Conservation (phyloP, 106 monocot species). For the Dendrobium huoshanense region DNA sequence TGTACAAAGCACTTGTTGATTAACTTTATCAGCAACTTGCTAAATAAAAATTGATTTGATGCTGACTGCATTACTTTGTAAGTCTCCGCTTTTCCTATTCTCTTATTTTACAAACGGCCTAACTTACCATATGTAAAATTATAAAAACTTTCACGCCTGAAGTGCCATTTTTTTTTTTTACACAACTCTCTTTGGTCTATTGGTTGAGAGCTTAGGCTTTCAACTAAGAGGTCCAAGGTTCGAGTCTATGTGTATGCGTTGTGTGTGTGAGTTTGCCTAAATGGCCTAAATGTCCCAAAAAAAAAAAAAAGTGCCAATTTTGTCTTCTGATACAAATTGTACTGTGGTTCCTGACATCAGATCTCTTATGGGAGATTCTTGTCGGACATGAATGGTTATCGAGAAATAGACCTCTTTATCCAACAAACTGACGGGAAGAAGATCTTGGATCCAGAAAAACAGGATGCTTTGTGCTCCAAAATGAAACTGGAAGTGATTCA, state of each 20-base stretch:
- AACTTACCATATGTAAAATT: too few relatives aligned
- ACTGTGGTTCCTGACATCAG: constrained; percentile 25
- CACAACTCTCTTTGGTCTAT: too few relatives aligned
- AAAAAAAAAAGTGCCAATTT: too few relatives aligned
- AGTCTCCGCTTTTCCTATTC: too few relatives aligned
- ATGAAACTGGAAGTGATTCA: constrained; percentile 82
- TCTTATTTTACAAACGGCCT: too few relatives aligned
- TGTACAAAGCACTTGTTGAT: neutral
- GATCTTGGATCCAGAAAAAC: constrained; percentile 73
- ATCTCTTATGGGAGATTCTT: constrained; percentile 71
- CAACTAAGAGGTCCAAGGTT: too few relatives aligned
- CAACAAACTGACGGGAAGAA: constrained; percentile 81
- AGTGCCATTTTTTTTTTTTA: too few relatives aligned
- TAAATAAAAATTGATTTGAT: neutral
- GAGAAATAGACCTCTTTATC: constrained; percentile 82
- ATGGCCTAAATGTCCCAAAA: too few relatives aligned
- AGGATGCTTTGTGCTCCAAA: constrained; percentile 38
- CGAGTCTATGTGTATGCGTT: too few relatives aligned
- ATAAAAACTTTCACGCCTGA: neutral
- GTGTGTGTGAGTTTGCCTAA: too few relatives aligned
- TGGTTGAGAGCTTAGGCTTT: too few relatives aligned
- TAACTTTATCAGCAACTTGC: neutral
- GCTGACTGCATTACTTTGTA: neutral
- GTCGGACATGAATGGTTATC: constrained; percentile 67
- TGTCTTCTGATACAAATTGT: too few relatives aligned